Evolutionary conservation across 148 eudicot genomes (phyloP), one percentile per base, ranked within the genome.

Genomic region (Vaccinium macrocarpon): DNA sequence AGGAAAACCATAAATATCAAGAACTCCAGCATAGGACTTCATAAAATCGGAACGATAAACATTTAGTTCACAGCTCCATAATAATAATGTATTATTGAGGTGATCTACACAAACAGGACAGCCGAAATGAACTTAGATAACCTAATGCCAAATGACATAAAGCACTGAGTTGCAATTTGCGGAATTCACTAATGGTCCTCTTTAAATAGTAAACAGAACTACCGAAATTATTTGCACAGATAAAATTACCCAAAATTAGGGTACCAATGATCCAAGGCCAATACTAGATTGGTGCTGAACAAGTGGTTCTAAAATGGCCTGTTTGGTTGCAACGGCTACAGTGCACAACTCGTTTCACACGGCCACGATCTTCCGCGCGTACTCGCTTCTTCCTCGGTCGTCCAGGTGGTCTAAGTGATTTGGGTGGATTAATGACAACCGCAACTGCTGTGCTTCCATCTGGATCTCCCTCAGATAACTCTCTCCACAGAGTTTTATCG

Each of bases 301-400:
- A 92, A 0, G 94, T 92, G 8, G 91, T 92, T 85, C 94, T 89
- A 88, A 92, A 92, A 82, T 92, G 94, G 6, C 94, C 94, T 6
- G 94, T 92, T 53, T 92, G 94, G 84, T 92, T 92, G 88, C 94
- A 92, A 8, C 91, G 90, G 81, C 94, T 92, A 76, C 94, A 92
- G 78, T 92, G 94, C 80, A 92, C 94, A 76, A 92, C 91, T 59
- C 94, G 86, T 62, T 90, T 92, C 32, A 79, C 87, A 12, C 91
- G 88, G 7, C 92, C 92, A 27, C 89, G 90, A 76, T 90, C 94
- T 83, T 92, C 94, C 25, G 91, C 89, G 15, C 92, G 86, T 14
- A 86, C 90, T 38, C 92, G 84, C 84, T 88, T 92, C 90, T 92
- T 92, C 82, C 92, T 89, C 1, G 94, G 94, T 62, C 90, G 88